A percentile compares a stretch with the other conserved stretches of the same genome.
These are phyloP conservation scores for Chondrostereum purpureum DNA, from an alignment of 1,284 basidiomycete species.

Conservation along the genomic window DNA sequence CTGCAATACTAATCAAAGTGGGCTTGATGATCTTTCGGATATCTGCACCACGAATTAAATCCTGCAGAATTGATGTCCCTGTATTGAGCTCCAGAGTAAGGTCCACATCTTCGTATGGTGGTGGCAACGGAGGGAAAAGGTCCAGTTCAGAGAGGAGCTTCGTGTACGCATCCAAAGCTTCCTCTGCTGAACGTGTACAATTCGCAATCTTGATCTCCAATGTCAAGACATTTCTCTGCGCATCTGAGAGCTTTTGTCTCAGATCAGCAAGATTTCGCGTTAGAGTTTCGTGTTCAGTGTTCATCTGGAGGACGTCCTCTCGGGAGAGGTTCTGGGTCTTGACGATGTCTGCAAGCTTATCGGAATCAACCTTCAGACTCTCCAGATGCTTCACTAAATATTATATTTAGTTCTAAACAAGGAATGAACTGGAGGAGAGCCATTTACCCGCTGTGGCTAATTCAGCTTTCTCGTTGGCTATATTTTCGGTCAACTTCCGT, in stretches of 20 bases:
- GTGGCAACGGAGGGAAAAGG: slow-evolving; percentile 60
- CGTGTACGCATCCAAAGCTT: slow-evolving; percentile 70
- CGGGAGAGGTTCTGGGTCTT: slow-evolving; percentile 78
- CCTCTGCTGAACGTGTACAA: slow-evolving; percentile 72
- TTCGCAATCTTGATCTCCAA: slow-evolving; percentile 76
- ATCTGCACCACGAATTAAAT: slow-evolving; percentile 57
- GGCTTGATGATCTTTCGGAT: slow-evolving; percentile 67
- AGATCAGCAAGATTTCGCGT: slow-evolving; percentile 68
- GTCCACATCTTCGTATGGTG: slow-evolving; percentile 64
- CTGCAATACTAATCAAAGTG: slow-evolving; percentile 61
- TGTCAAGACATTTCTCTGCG: slow-evolving; percentile 60
- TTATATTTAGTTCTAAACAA: slow-evolving; percentile 6
- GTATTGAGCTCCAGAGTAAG: slow-evolving; percentile 72
- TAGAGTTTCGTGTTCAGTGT: slow-evolving; percentile 73
- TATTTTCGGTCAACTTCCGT: slow-evolving; percentile 54
- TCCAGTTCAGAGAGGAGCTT: slow-evolving; percentile 67
- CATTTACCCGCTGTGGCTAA: slow-evolving; percentile 43
- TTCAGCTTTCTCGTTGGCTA: slow-evolving; percentile 58
- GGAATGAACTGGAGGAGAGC: background rate
- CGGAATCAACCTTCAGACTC: slow-evolving; percentile 55
- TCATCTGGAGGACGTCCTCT: slow-evolving; percentile 84
- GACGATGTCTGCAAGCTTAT: slow-evolving; percentile 59
- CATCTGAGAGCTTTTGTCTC: slow-evolving; percentile 66
- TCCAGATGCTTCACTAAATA: slow-evolving; percentile 49
- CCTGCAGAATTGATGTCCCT: slow-evolving; percentile 57